A percentile compares a stretch with the other conserved stretches of the same genome.
Evolutionary conservation across 345 rosid genomes (phyloP).

Genomic region (Tarenaya hassleriana): DNA sequence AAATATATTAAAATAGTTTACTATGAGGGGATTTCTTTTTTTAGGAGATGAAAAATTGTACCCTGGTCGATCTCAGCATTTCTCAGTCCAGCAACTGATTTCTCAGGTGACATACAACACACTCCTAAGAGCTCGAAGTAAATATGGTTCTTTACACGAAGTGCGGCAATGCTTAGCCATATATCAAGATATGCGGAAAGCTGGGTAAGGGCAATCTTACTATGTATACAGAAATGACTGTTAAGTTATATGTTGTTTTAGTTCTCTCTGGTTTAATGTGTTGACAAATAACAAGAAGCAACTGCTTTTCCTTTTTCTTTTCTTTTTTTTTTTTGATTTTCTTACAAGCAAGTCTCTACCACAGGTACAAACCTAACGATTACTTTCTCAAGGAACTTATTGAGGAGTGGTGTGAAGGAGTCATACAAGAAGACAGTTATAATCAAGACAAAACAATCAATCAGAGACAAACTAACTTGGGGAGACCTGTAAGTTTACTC

Average conservation of each 20-base stretch:
- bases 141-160: constrained; percentile 76
- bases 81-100: constrained; percentile 20
- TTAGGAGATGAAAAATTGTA: not conserved
- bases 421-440: constrained; percentile 44
- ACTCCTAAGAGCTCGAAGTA: constrained; percentile 68
- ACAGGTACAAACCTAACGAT: constrained; percentile 80
- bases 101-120: constrained; percentile 85
- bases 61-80: constrained; percentile 6
- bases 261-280: constrained; percentile 10
- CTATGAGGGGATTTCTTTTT: not conserved
- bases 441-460: constrained; percentile 30
- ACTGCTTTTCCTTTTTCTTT: not conserved
- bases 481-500: constrained; percentile 50
- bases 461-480: constrained; percentile 32
- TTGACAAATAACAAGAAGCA: constrained; percentile 1
- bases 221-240: not conserved
- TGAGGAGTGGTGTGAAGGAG: constrained; percentile 98
- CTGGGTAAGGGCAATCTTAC: constrained; percentile 49
- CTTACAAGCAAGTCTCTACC: constrained; percentile 21
- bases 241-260: constrained; percentile 6
- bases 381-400: constrained; percentile 73
- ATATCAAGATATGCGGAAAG: constrained; percentile 86
- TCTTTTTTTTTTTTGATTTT: not conserved
- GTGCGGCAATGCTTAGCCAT: constrained; percentile 81
- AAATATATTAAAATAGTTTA: not conserved